Percentiles rank a stretch among this genome's conserved stretches.
Conservation (phyloP, 106 monocot genomes). For the Acorus gramineus region DNA sequence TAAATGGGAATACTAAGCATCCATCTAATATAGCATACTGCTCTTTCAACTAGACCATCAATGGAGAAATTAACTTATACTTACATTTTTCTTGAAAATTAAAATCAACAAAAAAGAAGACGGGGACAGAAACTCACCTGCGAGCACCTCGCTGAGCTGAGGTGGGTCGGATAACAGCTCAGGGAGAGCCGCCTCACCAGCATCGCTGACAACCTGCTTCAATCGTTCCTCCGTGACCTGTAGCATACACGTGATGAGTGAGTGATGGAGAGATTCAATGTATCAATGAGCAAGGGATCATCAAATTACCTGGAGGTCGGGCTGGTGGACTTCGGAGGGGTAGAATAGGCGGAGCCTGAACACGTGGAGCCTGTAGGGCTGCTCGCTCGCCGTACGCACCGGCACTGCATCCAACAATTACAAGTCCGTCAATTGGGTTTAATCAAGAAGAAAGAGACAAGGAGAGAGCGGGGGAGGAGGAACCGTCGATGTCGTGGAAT, state of each 20-base stretch:
- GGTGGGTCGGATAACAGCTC: slow-evolving; percentile 62
- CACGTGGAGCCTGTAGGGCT: slow-evolving; percentile 81
- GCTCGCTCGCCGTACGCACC: slow-evolving; percentile 81
- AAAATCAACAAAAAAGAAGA: background rate
- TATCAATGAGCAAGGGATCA: background rate
- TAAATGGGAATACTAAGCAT: too few species aligned
- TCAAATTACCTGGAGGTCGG: slow-evolving; percentile 41
- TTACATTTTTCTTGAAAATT: background rate
- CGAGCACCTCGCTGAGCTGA: slow-evolving; percentile 34
- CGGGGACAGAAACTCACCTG: background rate
- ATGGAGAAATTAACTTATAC: background rate
- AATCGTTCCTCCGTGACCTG: slow-evolving; percentile 60
- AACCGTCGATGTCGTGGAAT: slow-evolving; percentile 83
- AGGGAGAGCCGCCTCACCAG: slow-evolving; percentile 23
- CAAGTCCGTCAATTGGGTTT: slow-evolving; percentile 7
- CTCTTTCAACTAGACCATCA: background rate
- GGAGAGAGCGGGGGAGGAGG: background rate
- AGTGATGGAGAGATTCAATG: background rate
- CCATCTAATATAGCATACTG: too few species aligned
- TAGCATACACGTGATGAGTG: background rate
- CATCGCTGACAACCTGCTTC: slow-evolving; percentile 52
- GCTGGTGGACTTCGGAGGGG: slow-evolving; percentile 54
- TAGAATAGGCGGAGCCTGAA: slow-evolving; percentile 71
- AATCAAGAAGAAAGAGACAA: background rate
- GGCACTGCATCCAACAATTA: slow-evolving; percentile 43